Percentiles rank a stretch among this genome's conserved stretches.
Conservation (phyloP, 495 filamentous ascomycete genomes). For the Glarea lozoyensis region DNA sequence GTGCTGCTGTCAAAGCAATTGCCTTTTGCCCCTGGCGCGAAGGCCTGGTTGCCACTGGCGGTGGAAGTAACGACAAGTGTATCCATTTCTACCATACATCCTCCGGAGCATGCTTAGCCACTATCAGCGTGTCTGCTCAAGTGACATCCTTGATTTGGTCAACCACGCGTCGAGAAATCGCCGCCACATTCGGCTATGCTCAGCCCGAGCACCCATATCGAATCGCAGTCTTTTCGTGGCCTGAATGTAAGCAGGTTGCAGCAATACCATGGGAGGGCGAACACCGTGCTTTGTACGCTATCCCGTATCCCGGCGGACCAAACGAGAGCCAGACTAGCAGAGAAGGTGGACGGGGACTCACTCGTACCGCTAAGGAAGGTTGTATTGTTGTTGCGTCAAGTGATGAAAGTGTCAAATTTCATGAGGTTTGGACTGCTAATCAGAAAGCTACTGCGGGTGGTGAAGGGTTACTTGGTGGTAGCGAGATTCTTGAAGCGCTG, state of each 20-base stretch:
- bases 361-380: constrained; percentile 66
- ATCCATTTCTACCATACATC: constrained; percentile 93
- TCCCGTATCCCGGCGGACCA: constrained; percentile 57
- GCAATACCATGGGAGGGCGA: constrained; percentile 83
- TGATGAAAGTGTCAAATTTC: constrained; percentile 91
- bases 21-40: constrained; percentile 95
- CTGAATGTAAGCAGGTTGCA: constrained; percentile 79
- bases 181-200: constrained; percentile 91
- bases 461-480: constrained; percentile 69
- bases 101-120: constrained; percentile 78
- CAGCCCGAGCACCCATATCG: constrained; percentile 86
- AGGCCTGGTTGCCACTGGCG: constrained; percentile 81
- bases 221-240: constrained; percentile 94
- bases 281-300: constrained; percentile 68
- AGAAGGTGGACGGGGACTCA: constrained; percentile 20
- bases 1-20: constrained; percentile 91
- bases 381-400: constrained; percentile 93
- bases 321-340: constrained; percentile 25
- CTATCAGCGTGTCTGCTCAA: constrained; percentile 86
- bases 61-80: constrained; percentile 85
- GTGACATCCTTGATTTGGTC: constrained; percentile 93
- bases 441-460: constrained; percentile 46
- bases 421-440: constrained; percentile 79
- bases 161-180: constrained; percentile 75
- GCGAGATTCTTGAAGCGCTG: constrained; percentile 76